Evolutionary conservation across 2,329 filamentous ascomycete genomes (phyloP).

Genomic region (Talaromyces islandicus): DNA sequence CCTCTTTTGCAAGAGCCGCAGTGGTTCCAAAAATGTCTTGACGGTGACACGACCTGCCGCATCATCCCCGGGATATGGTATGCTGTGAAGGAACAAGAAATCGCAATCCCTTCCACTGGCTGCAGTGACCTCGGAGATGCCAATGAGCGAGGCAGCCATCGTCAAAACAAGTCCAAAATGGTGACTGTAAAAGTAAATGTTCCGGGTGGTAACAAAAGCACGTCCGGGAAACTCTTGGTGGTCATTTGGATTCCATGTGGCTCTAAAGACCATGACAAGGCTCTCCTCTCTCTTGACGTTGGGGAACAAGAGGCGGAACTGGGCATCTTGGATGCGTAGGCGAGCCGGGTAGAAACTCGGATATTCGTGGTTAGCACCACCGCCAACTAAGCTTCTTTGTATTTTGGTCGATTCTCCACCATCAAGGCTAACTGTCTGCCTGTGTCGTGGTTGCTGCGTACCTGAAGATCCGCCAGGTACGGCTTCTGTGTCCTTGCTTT

Average conservation of each 20-base stretch:
- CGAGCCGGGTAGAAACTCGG: conserved; percentile 72
- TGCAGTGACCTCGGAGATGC: conserved; percentile 81
- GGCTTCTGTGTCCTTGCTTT: conserved; percentile 19
- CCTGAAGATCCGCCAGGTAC: conserved; percentile 19
- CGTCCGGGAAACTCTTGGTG: conserved; percentile 75
- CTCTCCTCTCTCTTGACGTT: conserved; percentile 71
- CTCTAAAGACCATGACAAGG: conserved; percentile 84
- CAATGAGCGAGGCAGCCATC: conserved; percentile 67
- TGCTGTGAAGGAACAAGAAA: conserved; percentile 79
- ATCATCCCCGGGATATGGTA: conserved; percentile 55
- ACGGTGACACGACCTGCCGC: conserved; percentile 72
- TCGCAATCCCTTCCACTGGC: conserved; percentile 88
- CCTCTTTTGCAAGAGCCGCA: conserved; percentile 73
- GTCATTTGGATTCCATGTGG: conserved; percentile 76
- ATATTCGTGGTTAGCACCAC: conserved; percentile 49
- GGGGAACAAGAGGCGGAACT: conserved; percentile 89
- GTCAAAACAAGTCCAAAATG: conserved; percentile 86
- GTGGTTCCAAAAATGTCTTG: conserved; percentile 86
- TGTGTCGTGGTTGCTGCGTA: conserved; percentile 35
- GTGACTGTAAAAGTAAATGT: conserved; percentile 95
- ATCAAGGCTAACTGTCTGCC: conserved; percentile 54
- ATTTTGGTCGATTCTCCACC: conserved; percentile 30
- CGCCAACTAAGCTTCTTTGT: conserved; percentile 26
- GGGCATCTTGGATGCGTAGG: conserved; percentile 78
- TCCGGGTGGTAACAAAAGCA: conserved; percentile 78